Percentiles rank a stretch among this genome's conserved stretches.
Evolutionary conservation across 1,139 yeast species (phyloP).

Genomic region (Martiniozyma asiatica): DNA sequence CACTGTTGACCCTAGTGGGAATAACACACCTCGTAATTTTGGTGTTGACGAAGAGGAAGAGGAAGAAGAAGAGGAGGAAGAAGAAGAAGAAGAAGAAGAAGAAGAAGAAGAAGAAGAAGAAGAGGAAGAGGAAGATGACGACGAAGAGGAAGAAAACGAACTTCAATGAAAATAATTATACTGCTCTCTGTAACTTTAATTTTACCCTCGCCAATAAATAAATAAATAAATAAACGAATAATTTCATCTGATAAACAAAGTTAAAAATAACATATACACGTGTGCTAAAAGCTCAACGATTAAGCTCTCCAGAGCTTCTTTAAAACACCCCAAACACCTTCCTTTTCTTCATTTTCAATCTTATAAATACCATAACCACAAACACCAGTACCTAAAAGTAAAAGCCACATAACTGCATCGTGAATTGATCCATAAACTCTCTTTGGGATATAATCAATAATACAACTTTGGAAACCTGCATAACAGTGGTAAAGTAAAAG

Average conservation of each 20-base stretch:
- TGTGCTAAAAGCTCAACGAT: no score
- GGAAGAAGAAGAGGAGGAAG: conserved; percentile 1
- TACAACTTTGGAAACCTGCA: conserved; percentile 69
- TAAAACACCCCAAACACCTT: conserved; percentile 40
- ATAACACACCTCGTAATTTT: no score
- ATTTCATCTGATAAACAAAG: no score
- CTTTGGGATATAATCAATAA: conserved; percentile 65
- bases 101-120: not conserved
- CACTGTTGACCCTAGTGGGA: no score
- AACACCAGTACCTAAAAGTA: conserved; percentile 51
- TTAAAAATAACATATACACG: no score
- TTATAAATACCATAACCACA: conserved; percentile 60
- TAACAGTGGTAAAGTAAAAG: conserved; percentile 52
- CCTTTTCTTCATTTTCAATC: conserved; percentile 48
- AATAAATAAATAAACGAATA: no score
- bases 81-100: not conserved
- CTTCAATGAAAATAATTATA: no score
- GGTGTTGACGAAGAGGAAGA: conserved; percentile 3
- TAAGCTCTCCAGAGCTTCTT: conserved; percentile 30
- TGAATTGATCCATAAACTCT: conserved; percentile 63
- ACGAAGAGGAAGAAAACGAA: conserved; percentile 2
- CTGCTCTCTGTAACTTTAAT: no score
- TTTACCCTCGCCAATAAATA: no score
- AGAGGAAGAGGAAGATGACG: conserved; percentile 1
- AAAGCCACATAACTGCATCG: conserved; percentile 46